Base-by-base conservation (phyloP, 257 asterid species). In the Apocynum venetum region DNA sequence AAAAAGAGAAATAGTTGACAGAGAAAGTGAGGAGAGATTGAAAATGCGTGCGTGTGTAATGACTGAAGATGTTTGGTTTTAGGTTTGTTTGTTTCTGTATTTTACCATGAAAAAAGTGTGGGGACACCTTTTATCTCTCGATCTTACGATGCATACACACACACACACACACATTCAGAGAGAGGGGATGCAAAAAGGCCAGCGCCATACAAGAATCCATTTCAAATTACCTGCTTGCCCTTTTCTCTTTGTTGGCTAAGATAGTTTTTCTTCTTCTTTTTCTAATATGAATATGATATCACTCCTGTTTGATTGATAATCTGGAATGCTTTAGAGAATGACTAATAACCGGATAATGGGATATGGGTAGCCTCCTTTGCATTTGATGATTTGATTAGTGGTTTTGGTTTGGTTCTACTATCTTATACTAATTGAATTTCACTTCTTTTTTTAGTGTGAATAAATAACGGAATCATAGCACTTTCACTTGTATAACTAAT, bases 91-190 rank as follows among this genome's bases (percentile, higher is more conserved):
- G 68, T 70, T 83, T 80, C 69, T 73, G 76, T 59, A 15, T 69
- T 69, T 76, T 71, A 55, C 79, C 56, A 78, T 78, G 80, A 77
- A 71, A 25, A 78, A 72, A 38, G 61, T 44, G 89, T 84, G 94
- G 94, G 97, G 88, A 80, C 90, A 72, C 65, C 83, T 78, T 87
- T 80, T 76, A 81, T 82, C 88, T 49, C 46, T 78, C 78, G 76
- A 76, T 78, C 82, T 77, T 83, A 86, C 88, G 87, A 83, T 87
- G 87, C 80, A 19, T 25, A 25, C 72, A 67, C 36, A 41, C 72
- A 67, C 80, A 19, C 0, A 25, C 72, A 67, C 36, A 41, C 72
- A 67, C 77, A 82, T 85, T 80, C 78, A 79, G 76, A 81, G 85
- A 76, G 76, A 81, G 85, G 74, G 78, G 79, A 78, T 79, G 85